Evolutionary conservation across 768 basidiomycete genomes (phyloP).

Genomic region (Leccinum broughii): DNA sequence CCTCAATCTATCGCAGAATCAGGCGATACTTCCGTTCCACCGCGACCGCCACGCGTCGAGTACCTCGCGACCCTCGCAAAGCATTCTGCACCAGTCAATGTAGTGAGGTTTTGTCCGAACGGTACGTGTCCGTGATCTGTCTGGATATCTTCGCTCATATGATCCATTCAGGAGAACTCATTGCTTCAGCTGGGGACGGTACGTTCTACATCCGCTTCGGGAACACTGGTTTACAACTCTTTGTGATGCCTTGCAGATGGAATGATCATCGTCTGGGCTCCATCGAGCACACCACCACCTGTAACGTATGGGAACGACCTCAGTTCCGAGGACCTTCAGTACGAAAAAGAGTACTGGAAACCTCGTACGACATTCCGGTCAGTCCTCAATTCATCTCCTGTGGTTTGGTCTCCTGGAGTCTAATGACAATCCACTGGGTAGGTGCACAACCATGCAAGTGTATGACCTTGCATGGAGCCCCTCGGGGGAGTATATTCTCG

Average conservation of each 20-base stretch:
- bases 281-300: constrained; percentile 67
- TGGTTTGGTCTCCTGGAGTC: neutral
- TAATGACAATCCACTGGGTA: constrained; percentile 31
- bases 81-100: constrained; percentile 95
- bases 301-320: constrained; percentile 83
- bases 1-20: constrained; percentile 55
- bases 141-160: constrained; percentile 4
- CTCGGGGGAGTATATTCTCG: constrained; percentile 87
- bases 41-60: constrained; percentile 83
- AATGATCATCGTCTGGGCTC: constrained; percentile 96
- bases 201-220: constrained; percentile 27
- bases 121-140: constrained; percentile 49
- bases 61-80: constrained; percentile 92
- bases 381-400: constrained; percentile 19
- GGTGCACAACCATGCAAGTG: constrained; percentile 92
- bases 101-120: constrained; percentile 93
- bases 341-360: constrained; percentile 96
- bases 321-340: constrained; percentile 72
- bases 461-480: constrained; percentile 99
- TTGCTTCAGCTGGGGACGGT: constrained; percentile 99
- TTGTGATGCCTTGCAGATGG: constrained; percentile 60
- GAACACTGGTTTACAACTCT: constrained; percentile 2
- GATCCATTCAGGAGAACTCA: constrained; percentile 64
- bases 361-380: constrained; percentile 83
- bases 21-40: constrained; percentile 34